These are phyloP conservation scores for Neodidymelliopsis sp. DNA, from an alignment of 2,329 filamentous ascomycete genomes.

Conservation along the genomic window DNA sequence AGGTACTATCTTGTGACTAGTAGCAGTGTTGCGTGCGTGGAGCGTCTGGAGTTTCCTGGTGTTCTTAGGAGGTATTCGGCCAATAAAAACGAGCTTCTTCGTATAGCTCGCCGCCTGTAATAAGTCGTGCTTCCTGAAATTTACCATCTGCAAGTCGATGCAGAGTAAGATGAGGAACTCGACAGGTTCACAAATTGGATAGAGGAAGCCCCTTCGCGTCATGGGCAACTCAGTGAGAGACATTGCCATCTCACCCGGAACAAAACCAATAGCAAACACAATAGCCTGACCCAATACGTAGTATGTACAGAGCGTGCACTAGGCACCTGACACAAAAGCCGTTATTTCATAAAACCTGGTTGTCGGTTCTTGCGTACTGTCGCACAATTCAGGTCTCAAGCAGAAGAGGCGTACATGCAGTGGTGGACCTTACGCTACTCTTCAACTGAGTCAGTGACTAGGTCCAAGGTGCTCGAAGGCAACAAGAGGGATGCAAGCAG, in stretches of 20 bases:
- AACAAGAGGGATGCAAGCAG: constrained; percentile 9
- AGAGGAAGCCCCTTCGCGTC: constrained; percentile 7
- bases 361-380: constrained; percentile 40
- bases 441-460: constrained; percentile 15
- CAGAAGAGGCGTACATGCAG: constrained; percentile 37
- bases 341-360: constrained; percentile 44
- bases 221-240: constrained; percentile 7
- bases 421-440: constrained; percentile 26
- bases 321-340: constrained; percentile 44
- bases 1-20: no score
- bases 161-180: constrained; percentile 8
- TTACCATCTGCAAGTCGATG: constrained; percentile 31
- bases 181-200: neutral
- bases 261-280: constrained; percentile 18
- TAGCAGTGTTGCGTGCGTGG: no score
- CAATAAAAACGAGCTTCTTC: no score
- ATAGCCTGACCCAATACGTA: constrained; percentile 17
- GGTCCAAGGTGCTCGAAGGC: constrained; percentile 9
- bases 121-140: constrained; percentile 30
- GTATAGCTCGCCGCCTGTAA: constrained; percentile 3
- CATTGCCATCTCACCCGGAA: constrained; percentile 17
- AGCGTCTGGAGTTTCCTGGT: no score
- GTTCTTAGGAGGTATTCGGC: no score
- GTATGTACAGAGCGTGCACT: constrained; percentile 36
- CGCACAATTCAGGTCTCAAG: constrained; percentile 32